Evolutionary conservation across 2,329 filamentous ascomycete species (phyloP), one percentile per base, ranked within the genome.

Genomic region (Sarocladium strictum): DNA sequence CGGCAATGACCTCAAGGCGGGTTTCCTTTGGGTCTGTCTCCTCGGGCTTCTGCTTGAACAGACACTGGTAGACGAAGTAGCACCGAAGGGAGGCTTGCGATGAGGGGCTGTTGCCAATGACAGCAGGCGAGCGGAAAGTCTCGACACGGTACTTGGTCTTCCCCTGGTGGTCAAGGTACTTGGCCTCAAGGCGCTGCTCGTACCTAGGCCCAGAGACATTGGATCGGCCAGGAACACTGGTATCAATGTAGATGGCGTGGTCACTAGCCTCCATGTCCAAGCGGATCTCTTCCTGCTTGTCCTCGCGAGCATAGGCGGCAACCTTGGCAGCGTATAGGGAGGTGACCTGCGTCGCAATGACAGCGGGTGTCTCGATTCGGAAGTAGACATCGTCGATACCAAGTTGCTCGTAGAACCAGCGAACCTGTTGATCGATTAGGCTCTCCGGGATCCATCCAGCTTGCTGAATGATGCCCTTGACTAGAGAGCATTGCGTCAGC

Each of bases 381-480:
- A 97, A 97, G 78, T 97, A 97, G 73, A 96, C 93, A 78, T 97
- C 94, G 66, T 99, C 94, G 64, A 99, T 99, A 63, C 94, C 94
- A 23, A 99, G 84, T 71, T 95, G 88, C 69, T 94, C 89, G 77
- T 99, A 99, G 78, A 99, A 99, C 93, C 94, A 99, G 57, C 84
- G 80, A 53, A 92, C 89, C 73, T 99, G 92, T 24, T 85, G 80
- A 59, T 95, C 88, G 59, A 97, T 81, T 61, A 96, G 88, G 53
- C 87, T 79, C 55, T 82, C 79, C 1, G 94, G 94, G 58, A 99
- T 89, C 81, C 95, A 97, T 57, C 86, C 89, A 66, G 86, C 88
- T 60, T 86, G 81, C 65, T 84, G 79, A 62, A 97, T 84, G 66
- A 86, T 76, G 61, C 87, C 85, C 83, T 90, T 91, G 67, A 97